Percentiles rank a stretch among this genome's conserved stretches.
Conservation (phyloP, 805 yeast genomes). For the Yamadazyma sp. region DNA sequence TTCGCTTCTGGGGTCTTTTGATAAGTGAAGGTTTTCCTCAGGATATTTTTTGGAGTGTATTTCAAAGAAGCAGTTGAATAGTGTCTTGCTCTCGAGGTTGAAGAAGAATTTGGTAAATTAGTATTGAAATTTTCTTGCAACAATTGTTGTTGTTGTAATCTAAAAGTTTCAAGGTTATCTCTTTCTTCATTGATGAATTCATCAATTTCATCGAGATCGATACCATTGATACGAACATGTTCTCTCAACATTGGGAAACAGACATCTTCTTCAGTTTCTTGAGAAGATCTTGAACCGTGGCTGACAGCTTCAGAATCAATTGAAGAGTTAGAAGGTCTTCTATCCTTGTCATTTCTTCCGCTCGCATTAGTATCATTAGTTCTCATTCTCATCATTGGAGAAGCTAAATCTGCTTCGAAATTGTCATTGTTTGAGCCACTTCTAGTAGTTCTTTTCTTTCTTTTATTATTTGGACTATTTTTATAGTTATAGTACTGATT, state of each 20-base stretch:
- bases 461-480: conserved; percentile 4
- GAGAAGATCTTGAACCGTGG: conserved; percentile 72
- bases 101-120: too few relatives aligned
- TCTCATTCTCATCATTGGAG: conserved; percentile 26
- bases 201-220: conserved; percentile 88
- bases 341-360: conserved; percentile 23
- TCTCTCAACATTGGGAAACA: conserved; percentile 90
- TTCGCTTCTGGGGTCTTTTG: neutral
- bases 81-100: conserved; percentile 8
- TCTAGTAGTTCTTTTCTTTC: conserved; percentile 10
- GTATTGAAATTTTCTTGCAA: conserved; percentile 8
- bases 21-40: conserved; percentile 12
- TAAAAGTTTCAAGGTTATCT: conserved; percentile 35
- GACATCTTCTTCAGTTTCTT: conserved; percentile 95
- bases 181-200: conserved; percentile 68
- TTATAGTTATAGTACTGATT: conserved; percentile 6
- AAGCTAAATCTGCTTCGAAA: conserved; percentile 24
- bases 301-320: conserved; percentile 67
- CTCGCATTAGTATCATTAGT: conserved; percentile 23
- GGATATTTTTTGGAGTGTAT: conserved; percentile 53
- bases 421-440: conserved; percentile 14
- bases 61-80: conserved; percentile 48
- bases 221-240: conserved; percentile 59
- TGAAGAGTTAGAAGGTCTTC: conserved; percentile 34
- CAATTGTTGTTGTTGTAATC: conserved; percentile 24